Percentiles rank a stretch among this genome's conserved stretches.
These are phyloP conservation scores for Insectozyma bohioensis DNA, from an alignment of 1,139 yeast genomes.

Conservation along the genomic window DNA sequence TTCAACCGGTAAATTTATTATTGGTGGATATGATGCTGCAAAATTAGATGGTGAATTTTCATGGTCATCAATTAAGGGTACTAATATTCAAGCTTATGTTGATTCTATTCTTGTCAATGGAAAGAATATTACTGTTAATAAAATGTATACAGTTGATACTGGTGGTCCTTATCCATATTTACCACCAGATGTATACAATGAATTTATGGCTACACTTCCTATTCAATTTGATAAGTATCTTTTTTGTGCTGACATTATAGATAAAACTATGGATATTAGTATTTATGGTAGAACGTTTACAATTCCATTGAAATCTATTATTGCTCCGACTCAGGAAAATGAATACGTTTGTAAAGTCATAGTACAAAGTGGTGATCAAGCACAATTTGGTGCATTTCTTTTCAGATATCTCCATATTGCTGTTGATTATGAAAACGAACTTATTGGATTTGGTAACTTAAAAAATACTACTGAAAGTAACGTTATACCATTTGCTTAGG, in stretches of 20 bases:
- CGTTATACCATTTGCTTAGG: slow-evolving; percentile 2
- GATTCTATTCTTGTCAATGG: slow-evolving; percentile 2
- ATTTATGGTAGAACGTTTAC: no score
- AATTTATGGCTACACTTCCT: no score
- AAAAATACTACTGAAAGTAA: slow-evolving; percentile 7
- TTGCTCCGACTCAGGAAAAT: background rate
- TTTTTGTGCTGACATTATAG: no score
- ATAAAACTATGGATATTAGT: no score
- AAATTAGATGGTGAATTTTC: slow-evolving; percentile 5
- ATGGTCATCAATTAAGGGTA: slow-evolving; percentile 5
- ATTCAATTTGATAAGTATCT: no score
- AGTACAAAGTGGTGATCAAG: background rate
- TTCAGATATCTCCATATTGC: slow-evolving; percentile 7
- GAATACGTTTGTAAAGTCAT: background rate
- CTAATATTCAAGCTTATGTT: slow-evolving; percentile 3
- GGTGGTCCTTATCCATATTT: no score
- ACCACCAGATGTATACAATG: no score
- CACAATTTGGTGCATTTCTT: slow-evolving; percentile 3
- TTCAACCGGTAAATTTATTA: background rate
- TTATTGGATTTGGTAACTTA: slow-evolving; percentile 5
- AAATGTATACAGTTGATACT: slow-evolving; percentile 1
- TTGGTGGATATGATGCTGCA: slow-evolving; percentile 8
- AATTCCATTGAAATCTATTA: background rate
- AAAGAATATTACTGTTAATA: slow-evolving; percentile 2
- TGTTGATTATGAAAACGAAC: slow-evolving; percentile 4